Conservation (phyloP, 768 basidiomycete species). For the Lentinula detonsa region DNA sequence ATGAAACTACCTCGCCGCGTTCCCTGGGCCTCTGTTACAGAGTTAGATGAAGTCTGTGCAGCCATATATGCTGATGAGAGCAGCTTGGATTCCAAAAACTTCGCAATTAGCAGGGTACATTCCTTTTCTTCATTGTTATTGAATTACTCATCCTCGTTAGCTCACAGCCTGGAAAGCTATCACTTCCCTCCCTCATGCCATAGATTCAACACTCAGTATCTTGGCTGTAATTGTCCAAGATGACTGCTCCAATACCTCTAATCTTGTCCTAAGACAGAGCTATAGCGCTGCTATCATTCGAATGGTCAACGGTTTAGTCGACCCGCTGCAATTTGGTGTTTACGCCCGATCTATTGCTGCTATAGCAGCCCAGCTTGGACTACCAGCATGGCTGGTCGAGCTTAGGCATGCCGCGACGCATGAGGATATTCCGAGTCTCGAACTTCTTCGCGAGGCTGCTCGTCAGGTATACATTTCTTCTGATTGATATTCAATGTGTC, state of each 20-base stretch:
- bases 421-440: slow-evolving; percentile 85
- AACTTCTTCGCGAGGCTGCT: slow-evolving; percentile 70
- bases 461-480: slow-evolving; percentile 45
- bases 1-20: slow-evolving; percentile 79
- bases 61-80: slow-evolving; percentile 70
- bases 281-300: slow-evolving; percentile 81
- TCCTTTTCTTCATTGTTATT: not conserved
- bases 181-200: slow-evolving; percentile 72
- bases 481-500: slow-evolving; percentile 1
- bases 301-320: slow-evolving; percentile 92
- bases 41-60: slow-evolving; percentile 70
- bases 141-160: slow-evolving; percentile 27
- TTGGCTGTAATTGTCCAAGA: slow-evolving; percentile 60
- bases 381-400: slow-evolving; percentile 88
- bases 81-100: slow-evolving; percentile 45
- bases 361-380: slow-evolving; percentile 78
- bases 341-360: slow-evolving; percentile 89
- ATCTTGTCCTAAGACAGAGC: slow-evolving; percentile 61
- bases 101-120: slow-evolving; percentile 63
- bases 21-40: slow-evolving; percentile 65
- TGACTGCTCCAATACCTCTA: slow-evolving; percentile 20
- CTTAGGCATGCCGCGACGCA: slow-evolving; percentile 94
- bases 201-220: slow-evolving; percentile 66
- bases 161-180: slow-evolving; percentile 76
- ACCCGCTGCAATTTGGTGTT: slow-evolving; percentile 83